Base-by-base conservation (phyloP, 495 filamentous ascomycete species). In the Tuber calosporum region DNA sequence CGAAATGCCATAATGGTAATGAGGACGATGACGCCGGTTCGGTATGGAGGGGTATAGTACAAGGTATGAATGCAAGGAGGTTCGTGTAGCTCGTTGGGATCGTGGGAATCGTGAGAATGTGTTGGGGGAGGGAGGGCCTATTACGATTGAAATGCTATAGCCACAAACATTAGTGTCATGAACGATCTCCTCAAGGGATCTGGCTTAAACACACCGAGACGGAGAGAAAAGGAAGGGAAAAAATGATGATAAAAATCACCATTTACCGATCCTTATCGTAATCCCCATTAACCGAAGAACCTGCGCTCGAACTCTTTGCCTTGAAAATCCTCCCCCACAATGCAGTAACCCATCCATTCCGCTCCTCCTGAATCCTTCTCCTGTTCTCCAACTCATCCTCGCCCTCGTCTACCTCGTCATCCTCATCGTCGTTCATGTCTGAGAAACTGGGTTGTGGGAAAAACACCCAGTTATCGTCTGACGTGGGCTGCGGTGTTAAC, bases 301-400 rank as follows among this genome's bases (percentile, higher is more conserved):
- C 5, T 4, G 53, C 53, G 13, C 53, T 62, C 53, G 3, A 62
- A 34, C 26, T 62, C 42, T 77, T 78, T 39, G 75, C 73, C 37
- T 77, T 78, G 43, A 78, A 78, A 66, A 78, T 77, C 58, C 73
- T 78, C 26, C 76, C 76, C 76, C 76, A 78, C 76, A 75, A 73
- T 66, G 74, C 74, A 13, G 72, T 73, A 42, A 78, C 71, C 76
- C 76, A 78, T 62, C 76, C 77, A 62, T 78, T 75, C 41, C 76
- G 74, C 48, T 75, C 73, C 42, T 77, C 74, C 39, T 67, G 75
- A 62, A 78, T 78, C 36, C 76, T 75, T 42, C 74, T 70, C 17
- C 76, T 71, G 19, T 71, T 20, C 15, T 72, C 7, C 26, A 69
- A 37, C 17, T 78, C 76, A 11, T 70, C 74, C 15, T 62, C 42